Percentiles rank a stretch among this genome's conserved stretches.
These are phyloP conservation scores for Delitschia confertaspora DNA, from an alignment of 495 filamentous ascomycete genomes.

Conservation along the genomic window DNA sequence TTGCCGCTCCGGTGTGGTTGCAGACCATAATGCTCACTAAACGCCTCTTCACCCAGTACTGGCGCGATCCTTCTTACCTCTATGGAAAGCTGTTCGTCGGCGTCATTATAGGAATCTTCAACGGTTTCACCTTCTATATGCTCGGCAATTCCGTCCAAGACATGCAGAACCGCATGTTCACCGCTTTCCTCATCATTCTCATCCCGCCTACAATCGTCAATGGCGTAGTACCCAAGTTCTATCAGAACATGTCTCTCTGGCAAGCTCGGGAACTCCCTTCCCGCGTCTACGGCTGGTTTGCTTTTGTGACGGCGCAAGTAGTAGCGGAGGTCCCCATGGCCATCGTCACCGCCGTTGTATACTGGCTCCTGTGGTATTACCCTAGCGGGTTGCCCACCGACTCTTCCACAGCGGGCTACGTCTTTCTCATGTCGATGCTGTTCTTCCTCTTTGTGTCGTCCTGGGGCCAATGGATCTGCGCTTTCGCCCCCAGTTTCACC, in stretches of 20 bases:
- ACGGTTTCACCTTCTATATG: conserved; percentile 72
- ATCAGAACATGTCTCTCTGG: conserved; percentile 65
- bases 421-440: conserved; percentile 73
- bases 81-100: conserved; percentile 66
- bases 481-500: conserved; percentile 70
- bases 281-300: conserved; percentile 74
- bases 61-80: conserved; percentile 63
- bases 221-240: conserved; percentile 76
- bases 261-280: conserved; percentile 66
- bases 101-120: conserved; percentile 53
- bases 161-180: conserved; percentile 78
- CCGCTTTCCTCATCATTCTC: conserved; percentile 62
- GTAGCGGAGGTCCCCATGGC: conserved; percentile 68
- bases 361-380: conserved; percentile 74
- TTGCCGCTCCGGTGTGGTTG: conserved; percentile 51
- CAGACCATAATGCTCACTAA: conserved; percentile 55
- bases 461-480: conserved; percentile 81
- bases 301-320: conserved; percentile 69
- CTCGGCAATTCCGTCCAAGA: conserved; percentile 57
- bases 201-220: conserved; percentile 66
- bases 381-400: conserved; percentile 61
- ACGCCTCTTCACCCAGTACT: conserved; percentile 60
- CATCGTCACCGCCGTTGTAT: conserved; percentile 54
- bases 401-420: conserved; percentile 60
- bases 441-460: conserved; percentile 71